Evolutionary conservation across 495 filamentous ascomycete genomes (phyloP).

Genomic region (Tuber brumale): DNA sequence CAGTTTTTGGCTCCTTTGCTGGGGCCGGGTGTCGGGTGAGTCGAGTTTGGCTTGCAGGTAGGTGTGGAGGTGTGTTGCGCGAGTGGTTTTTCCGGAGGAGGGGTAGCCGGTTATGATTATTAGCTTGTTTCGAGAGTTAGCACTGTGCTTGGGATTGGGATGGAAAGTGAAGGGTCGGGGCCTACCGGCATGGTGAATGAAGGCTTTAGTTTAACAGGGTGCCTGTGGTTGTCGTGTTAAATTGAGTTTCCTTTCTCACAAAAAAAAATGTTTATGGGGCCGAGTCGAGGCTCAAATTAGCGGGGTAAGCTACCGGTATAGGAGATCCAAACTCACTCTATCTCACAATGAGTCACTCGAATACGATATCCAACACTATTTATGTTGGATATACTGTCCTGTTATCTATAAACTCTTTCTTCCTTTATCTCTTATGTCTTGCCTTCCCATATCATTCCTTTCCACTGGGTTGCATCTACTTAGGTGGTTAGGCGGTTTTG

Average conservation of each 20-base stretch:
- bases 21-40: slow-evolving; percentile 47
- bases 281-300: neutral
- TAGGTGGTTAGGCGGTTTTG: no score
- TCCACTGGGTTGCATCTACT: no score
- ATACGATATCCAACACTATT: neutral
- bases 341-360: neutral
- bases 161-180: neutral
- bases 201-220: neutral
- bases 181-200: slow-evolving; percentile 23
- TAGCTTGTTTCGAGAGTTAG: slow-evolving; percentile 53
- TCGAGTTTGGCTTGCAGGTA: slow-evolving; percentile 57
- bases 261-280: neutral
- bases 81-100: slow-evolving; percentile 84
- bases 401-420: no score
- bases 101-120: slow-evolving; percentile 90
- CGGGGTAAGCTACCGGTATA: neutral
- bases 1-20: slow-evolving; percentile 54
- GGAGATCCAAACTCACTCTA: neutral
- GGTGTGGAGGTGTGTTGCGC: slow-evolving; percentile 67
- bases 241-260: no score
- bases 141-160: neutral
- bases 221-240: neutral
- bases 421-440: no score
- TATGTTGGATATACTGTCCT: no score
- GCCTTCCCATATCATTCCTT: no score